phyloP scores from a whole-genome alignment of 352 stramenopile species.

The Phytophthora constricta region DNA sequence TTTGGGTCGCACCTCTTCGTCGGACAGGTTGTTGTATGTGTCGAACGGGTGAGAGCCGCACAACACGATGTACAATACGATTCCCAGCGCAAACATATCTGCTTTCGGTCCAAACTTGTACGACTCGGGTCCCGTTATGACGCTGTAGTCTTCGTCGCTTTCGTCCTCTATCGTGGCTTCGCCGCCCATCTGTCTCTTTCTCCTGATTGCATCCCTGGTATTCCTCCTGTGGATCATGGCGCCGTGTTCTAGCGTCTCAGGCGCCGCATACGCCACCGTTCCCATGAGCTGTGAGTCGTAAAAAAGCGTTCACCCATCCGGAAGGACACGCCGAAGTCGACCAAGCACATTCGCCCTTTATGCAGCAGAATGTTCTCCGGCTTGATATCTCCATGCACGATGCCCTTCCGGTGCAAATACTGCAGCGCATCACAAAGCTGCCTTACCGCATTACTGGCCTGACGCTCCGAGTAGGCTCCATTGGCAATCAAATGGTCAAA shows the following conservation, averaged over 20 bases:
- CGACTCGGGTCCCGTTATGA: constrained; percentile 32
- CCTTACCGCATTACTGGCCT: constrained; percentile 72
- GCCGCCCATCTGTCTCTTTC: constrained; percentile 24
- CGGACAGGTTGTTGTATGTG: constrained; percentile 85
- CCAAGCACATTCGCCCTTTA: constrained; percentile 78
- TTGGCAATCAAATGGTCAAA: constrained; percentile 89
- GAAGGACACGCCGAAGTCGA: constrained; percentile 89
- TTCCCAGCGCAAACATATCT: constrained; percentile 85
- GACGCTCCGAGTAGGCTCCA: constrained; percentile 86
- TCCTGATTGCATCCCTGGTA: constrained; percentile 32
- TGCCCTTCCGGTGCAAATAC: constrained; percentile 87
- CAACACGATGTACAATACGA: constrained; percentile 88
- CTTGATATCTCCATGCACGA: constrained; percentile 91
- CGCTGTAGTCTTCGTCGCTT: constrained; percentile 40
- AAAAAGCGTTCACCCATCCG: constrained; percentile 79
- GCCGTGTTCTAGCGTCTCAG: constrained; percentile 69
- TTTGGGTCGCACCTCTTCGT: constrained; percentile 63
- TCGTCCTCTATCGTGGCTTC: constrained; percentile 28
- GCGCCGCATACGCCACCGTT: constrained; percentile 78
- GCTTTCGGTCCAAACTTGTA: constrained; percentile 74
- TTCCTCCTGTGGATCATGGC: constrained; percentile 44
- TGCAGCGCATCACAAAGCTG: constrained; percentile 81
- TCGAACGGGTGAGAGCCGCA: constrained; percentile 87
- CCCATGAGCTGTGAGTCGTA: constrained; percentile 77
- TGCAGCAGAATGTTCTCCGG: constrained; percentile 88